Base-by-base conservation (phyloP, 2,329 filamentous ascomycete genomes). In the Claviceps pazoutovae region DNA sequence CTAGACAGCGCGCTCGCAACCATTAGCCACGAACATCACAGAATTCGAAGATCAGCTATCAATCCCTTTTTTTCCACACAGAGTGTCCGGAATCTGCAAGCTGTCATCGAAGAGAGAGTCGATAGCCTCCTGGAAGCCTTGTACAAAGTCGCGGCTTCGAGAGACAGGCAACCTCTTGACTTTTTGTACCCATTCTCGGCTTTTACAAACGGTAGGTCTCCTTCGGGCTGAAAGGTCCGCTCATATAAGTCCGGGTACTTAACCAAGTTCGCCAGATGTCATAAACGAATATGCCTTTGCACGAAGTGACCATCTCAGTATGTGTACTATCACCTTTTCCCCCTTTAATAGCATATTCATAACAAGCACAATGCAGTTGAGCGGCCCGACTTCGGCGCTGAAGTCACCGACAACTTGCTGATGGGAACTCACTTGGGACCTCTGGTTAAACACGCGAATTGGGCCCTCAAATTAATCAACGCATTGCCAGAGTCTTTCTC, bases 261-360 rank as follows among this genome's bases (percentile, higher is more conserved):
- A 52, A 16, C 39, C 38, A 9, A 26, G 23, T n/a, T 13, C 7
- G n/a, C 17, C 30, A 67, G 66, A 70, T 51, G 63, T 68, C 37
- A 68, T 70, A 44, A 68, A 68, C 52, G 66, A 70, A 57, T 69
- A 69, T 54, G 62, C 65, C 21, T 69, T 69, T 60, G 63, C 66
- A 52, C 59, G 63, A 49, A 64, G 59, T 51, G 62, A 66, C 23
- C 64, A 65, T 37, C 54, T 68, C 13, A 57, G 61, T 62, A 58
- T 14, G 51, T 54, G 21, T 56, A 49, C 34, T n/a, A 14, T 30
- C 21, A 13, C 4, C 2, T 46, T 13, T 16, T 23, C 14, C 43
- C 3, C 4, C 17, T 38, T 7, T 13, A n/a, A 2, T 3, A 14
- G 3, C 30, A 34, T 34, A 9, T 13, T 34, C 41, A 51, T 21